Conservation (phyloP, 768 basidiomycete species). For the Mycena filopes region DNA sequence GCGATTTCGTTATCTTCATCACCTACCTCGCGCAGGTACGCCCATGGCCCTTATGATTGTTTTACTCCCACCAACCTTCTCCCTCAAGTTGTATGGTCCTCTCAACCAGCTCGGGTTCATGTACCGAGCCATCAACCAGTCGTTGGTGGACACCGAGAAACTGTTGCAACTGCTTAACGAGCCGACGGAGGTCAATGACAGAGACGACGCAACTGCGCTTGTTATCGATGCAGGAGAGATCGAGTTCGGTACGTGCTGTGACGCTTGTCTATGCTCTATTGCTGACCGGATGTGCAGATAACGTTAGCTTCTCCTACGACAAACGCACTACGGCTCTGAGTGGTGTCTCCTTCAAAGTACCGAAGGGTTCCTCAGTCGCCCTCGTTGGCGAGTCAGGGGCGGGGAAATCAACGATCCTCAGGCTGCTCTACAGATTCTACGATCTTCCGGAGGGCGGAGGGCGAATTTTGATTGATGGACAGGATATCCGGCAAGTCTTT, state of each 20-base stretch:
- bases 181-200: slow-evolving; percentile 86
- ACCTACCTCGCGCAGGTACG: slow-evolving; percentile 82
- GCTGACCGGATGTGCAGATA: slow-evolving; percentile 56
- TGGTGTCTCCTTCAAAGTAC: slow-evolving; percentile 88
- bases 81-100: slow-evolving; percentile 70
- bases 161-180: slow-evolving; percentile 84
- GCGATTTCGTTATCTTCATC: slow-evolving; percentile 83
- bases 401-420: slow-evolving; percentile 86
- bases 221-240: slow-evolving; percentile 80
- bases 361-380: slow-evolving; percentile 88
- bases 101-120: slow-evolving; percentile 83
- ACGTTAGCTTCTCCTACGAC: slow-evolving; percentile 91
- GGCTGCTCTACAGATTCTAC: slow-evolving; percentile 93
- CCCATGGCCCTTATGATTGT: not conserved
- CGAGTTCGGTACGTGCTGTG: slow-evolving; percentile 76
- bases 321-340: slow-evolving; percentile 74
- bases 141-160: slow-evolving; percentile 85
- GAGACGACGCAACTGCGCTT: slow-evolving; percentile 78
- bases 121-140: slow-evolving; percentile 80
- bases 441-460: slow-evolving; percentile 85
- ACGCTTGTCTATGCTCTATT: not conserved
- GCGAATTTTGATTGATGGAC: slow-evolving; percentile 84
- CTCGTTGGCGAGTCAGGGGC: slow-evolving; percentile 87
- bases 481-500: slow-evolving; percentile 71
- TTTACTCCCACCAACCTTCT: not conserved